A percentile compares a stretch with the other conserved stretches of the same genome.
phyloP scores from a whole-genome alignment of 441 rosid species.

The Metrosideros polymorpha region DNA sequence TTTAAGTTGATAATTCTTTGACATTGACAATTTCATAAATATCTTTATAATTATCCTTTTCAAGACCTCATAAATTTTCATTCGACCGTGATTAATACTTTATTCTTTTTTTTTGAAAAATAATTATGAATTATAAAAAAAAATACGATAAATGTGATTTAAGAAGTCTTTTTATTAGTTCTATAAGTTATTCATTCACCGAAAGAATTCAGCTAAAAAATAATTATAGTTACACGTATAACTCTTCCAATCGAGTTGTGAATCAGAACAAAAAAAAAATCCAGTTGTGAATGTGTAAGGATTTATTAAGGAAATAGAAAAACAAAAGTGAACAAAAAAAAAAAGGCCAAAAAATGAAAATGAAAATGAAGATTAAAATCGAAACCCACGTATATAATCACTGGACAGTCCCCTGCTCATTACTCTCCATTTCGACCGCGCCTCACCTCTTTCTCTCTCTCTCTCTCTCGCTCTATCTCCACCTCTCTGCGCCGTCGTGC shows the following conservation, averaged over 20 bases:
- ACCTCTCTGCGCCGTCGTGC: neutral
- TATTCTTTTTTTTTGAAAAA: accelerated
- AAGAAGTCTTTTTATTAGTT: no score
- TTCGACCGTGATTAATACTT: accelerated
- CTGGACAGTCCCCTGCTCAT: neutral
- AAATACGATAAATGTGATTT: accelerated
- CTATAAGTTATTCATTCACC: no score
- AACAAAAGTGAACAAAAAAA: neutral
- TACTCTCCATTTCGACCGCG: neutral
- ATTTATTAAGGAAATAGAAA: neutral
- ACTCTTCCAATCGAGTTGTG: no score
- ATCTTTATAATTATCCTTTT: neutral
- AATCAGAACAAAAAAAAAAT: no score
- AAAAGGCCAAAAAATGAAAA: neutral
- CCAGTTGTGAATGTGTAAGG: accelerated
- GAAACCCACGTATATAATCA: neutral
- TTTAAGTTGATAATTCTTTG: no score
- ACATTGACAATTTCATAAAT: neutral
- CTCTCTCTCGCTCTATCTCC: neutral
- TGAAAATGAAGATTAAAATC: neutral
- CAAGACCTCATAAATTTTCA: accelerated
- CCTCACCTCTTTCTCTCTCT: neutral
- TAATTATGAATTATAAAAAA: no score
- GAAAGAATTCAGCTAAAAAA: no score
- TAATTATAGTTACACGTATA: no score